These are phyloP conservation scores for Tylopilus sp. DNA, from an alignment of 768 basidiomycete species.

Conservation along the genomic window DNA sequence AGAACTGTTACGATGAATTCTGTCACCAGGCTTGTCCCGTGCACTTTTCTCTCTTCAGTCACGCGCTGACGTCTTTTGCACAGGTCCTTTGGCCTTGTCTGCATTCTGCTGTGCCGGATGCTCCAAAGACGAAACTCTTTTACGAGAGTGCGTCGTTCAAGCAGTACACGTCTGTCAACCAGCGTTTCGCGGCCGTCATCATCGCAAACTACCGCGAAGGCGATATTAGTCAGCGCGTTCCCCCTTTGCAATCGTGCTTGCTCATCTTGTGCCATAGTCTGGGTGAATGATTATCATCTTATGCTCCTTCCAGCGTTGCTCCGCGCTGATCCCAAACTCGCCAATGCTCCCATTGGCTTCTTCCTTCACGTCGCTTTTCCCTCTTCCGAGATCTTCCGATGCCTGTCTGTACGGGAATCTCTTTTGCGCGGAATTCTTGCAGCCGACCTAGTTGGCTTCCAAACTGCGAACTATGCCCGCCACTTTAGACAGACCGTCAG, in stretches of 20 bases:
- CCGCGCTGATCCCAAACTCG: conserved; percentile 53
- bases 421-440: conserved; percentile 87
- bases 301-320: conserved; percentile 89
- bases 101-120: conserved; percentile 84
- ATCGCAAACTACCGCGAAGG: conserved; percentile 79
- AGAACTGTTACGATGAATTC: conserved; percentile 80
- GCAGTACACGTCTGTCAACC: conserved; percentile 87
- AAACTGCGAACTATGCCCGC: conserved; percentile 77
- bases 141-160: conserved; percentile 79
- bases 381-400: conserved; percentile 92
- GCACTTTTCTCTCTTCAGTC: background rate
- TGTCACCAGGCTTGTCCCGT: conserved; percentile 64
- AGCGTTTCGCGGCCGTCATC: conserved; percentile 84
- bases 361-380: conserved; percentile 98
- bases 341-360: conserved; percentile 58
- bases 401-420: conserved; percentile 73
- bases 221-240: conserved; percentile 57
- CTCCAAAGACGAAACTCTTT: conserved; percentile 78
- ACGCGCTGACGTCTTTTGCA: conserved; percentile 12
- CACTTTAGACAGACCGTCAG: conserved; percentile 85
- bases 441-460: conserved; percentile 92
- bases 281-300: conserved; percentile 96
- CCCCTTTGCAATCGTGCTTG: background rate
- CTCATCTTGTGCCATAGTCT: conserved; percentile 39
- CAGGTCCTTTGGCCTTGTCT: conserved; percentile 82